Base-by-base conservation (phyloP, 1,139 yeast genomes). In the Saccharomyces hybrid region DNA sequence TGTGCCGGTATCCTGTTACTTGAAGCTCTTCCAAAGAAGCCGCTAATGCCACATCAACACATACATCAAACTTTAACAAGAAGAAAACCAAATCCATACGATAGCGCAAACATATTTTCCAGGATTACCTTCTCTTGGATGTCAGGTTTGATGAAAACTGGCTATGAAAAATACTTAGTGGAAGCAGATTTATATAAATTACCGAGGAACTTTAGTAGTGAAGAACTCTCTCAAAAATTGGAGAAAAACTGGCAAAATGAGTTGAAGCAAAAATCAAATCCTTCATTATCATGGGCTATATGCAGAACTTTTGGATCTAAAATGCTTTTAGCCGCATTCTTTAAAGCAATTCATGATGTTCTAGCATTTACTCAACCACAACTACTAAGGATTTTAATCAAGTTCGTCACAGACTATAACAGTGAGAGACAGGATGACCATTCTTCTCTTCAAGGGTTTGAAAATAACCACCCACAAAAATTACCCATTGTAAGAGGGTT, bases 281-380 rank as follows among this genome's bases (percentile, higher is more conserved):
- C 95, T 7, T 88, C 96, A 0, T 74, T 95, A 54, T 71, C 80
- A 29, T 68, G 76, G 73, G 86, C 96, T 0, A 63, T 93, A 31
- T 62, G 78, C 13, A 74, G 75, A 57, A 81, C 96, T 1, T 91
- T 88, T 72, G 97, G 97, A 47, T 70, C 71, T 0, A 81, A 82
- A 19, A 86, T 88, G 67, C 50, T 82, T 2, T 58, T 84, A 49
- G 97, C 93, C 46, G 96, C 90, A 41, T 55, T 79, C n/a, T 90
- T 86, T 73, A 93, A 93, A 68, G 79, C 78, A 8, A 62, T 79
- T 44, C 97, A 90, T 71, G 99, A 95, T 75, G 62, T 79, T 23
- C 75, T 91, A 59, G 91, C 95, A 0, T 93, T 90, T 67, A 77
- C 82, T 26, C 99, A 93, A 73, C 99, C 99, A 6, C 96, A 88